Conservation (phyloP, 176 grass and related monocot genomes). For the Cenchrus fungigraminus region DNA sequence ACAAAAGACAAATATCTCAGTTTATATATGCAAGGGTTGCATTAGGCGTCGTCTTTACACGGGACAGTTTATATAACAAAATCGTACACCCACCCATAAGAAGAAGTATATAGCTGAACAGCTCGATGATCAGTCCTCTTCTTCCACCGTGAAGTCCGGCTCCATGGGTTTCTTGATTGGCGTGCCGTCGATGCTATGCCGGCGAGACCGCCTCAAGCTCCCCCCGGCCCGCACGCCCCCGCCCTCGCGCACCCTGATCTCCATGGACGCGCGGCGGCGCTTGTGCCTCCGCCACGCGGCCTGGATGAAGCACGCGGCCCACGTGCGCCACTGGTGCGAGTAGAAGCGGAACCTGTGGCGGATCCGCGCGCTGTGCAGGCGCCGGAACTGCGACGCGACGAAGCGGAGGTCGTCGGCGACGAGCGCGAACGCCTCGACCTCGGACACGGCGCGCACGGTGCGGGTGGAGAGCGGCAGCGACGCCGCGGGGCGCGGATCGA, state of each 20-base stretch:
- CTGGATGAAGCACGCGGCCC: conserved; percentile 96
- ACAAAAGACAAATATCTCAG: too few relatives aligned
- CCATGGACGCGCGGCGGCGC: conserved; percentile 68
- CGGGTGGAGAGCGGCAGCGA: conserved; percentile 81
- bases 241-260: conserved; percentile 51
- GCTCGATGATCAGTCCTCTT: conserved; percentile 40
- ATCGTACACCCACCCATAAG: too few relatives aligned
- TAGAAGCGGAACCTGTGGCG: conserved; percentile 90
- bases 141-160: conserved; percentile 73
- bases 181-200: conserved; percentile 42
- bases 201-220: conserved; percentile 13
- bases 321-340: conserved; percentile 93
- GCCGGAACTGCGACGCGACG: conserved; percentile 80
- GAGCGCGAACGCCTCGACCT: conserved; percentile 97
- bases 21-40: too few relatives aligned
- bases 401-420: conserved; percentile 80
- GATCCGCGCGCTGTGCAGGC: conserved; percentile 81
- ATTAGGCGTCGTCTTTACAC: too few relatives aligned
- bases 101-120: too few relatives aligned
- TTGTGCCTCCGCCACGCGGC: conserved; percentile 79
- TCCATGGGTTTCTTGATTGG: conserved; percentile 77
- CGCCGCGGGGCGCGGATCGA: conserved; percentile 60
- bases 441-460: conserved; percentile 82
- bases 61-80: too few relatives aligned
- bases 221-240: background rate